phyloP scores from a whole-genome alignment of 192 early-diverging fungal species.

The Coemansia sp. region DNA sequence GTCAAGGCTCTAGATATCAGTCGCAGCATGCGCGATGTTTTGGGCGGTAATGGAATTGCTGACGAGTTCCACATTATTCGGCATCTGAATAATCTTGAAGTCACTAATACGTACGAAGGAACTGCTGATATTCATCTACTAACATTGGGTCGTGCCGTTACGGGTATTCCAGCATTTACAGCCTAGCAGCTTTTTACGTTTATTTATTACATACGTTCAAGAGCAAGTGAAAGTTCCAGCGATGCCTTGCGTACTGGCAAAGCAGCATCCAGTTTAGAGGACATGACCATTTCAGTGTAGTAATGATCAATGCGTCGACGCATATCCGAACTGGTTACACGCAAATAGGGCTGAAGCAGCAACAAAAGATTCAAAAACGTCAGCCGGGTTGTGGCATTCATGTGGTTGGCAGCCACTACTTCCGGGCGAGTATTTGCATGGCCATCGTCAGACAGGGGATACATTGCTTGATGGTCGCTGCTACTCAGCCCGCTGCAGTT shows the following conservation, averaged over 20 bases:
- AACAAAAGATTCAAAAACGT: slow-evolving; percentile 50
- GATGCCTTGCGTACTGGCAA: slow-evolving; percentile 53
- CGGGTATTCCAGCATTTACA: slow-evolving; percentile 78
- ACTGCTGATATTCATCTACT: slow-evolving; percentile 94
- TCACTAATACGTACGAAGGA: slow-evolving; percentile 96
- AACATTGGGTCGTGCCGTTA: slow-evolving; percentile 90
- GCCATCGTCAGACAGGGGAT: slow-evolving; percentile 1
- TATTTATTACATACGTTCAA: slow-evolving; percentile 33
- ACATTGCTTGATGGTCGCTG: slow-evolving; percentile 22
- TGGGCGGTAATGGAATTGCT: slow-evolving; percentile 94
- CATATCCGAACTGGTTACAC: slow-evolving; percentile 26
- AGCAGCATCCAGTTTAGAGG: slow-evolving; percentile 44
- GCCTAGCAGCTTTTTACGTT: slow-evolving; percentile 11
- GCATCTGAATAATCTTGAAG: slow-evolving; percentile 88
- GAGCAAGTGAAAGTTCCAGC: slow-evolving; percentile 39
- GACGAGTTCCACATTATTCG: slow-evolving; percentile 97
- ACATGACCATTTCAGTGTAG: slow-evolving; percentile 45
- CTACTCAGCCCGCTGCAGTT: slow-evolving; percentile 42
- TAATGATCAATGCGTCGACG: slow-evolving; percentile 35
- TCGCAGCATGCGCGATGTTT: slow-evolving; percentile 81
- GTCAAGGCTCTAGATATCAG: slow-evolving; percentile 93
- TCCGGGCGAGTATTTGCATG: slow-evolving; percentile 30
- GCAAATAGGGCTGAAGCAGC: slow-evolving; percentile 38
- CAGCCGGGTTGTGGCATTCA: slow-evolving; percentile 52
- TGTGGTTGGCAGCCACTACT: slow-evolving; percentile 46